Conservation (phyloP, 140 eudicot species). For the Senecio squalidus region DNA sequence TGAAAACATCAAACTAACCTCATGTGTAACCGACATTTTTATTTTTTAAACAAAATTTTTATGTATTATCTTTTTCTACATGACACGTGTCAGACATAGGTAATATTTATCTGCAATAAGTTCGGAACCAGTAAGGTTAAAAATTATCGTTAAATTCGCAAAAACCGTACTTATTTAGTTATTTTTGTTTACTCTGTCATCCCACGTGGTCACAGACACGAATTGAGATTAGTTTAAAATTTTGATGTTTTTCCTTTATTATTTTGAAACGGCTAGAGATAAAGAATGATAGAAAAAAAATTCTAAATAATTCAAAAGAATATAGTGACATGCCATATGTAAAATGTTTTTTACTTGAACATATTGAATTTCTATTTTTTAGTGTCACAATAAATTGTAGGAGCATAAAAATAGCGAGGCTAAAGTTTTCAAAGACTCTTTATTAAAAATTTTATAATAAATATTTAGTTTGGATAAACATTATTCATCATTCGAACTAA, state of each 20-base stretch:
- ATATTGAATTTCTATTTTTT: too few relatives aligned
- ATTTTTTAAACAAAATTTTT: neutral
- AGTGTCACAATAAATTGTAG: too few relatives aligned
- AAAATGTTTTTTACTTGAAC: too few relatives aligned
- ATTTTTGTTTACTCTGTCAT: slow-evolving; percentile 25
- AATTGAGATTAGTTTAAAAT: neutral
- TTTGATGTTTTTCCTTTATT: neutral
- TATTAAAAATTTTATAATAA: too few relatives aligned
- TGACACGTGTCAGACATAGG: slow-evolving; percentile 12
- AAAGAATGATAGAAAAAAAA: too few relatives aligned
- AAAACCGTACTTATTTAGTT: slow-evolving; percentile 6
- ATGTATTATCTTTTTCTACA: neutral
- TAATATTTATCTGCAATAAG: neutral
- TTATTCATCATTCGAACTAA: too few relatives aligned
- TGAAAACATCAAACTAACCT: slow-evolving; percentile 23
- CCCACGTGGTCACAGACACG: slow-evolving; percentile 22
- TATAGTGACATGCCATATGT: too few relatives aligned
- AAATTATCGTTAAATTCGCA: slow-evolving; percentile 22
- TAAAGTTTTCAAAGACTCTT: too few relatives aligned
- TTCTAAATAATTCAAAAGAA: too few relatives aligned
- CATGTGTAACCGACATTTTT: slow-evolving; percentile 22
- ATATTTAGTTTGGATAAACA: too few relatives aligned
- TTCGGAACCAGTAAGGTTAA: slow-evolving; percentile 26
- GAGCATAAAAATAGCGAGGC: too few relatives aligned
- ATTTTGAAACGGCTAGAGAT: too few relatives aligned